Evolutionary conservation across 768 basidiomycete species (phyloP).

Genomic region (Coprinopsis marcescibilis): DNA sequence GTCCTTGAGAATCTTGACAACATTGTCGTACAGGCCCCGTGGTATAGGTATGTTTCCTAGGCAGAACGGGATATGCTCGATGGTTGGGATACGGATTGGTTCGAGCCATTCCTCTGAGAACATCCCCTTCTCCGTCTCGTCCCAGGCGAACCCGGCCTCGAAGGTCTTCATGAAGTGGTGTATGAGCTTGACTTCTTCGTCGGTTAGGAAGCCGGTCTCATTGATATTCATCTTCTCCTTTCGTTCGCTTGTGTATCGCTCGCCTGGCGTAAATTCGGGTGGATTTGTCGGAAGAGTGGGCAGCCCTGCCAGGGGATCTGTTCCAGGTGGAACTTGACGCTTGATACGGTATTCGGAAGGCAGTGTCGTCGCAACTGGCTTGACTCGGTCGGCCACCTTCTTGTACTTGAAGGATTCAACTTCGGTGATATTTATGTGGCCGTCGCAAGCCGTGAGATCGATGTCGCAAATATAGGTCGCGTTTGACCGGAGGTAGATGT

Average conservation of each 20-base stretch:
- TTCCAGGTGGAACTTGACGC: constrained; percentile 25
- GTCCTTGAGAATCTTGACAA: constrained; percentile 19
- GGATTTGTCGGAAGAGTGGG: constrained; percentile 22
- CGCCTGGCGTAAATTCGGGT: constrained; percentile 26
- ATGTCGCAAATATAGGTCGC: background rate
- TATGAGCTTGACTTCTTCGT: constrained; percentile 30
- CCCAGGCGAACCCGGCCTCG: constrained; percentile 29
- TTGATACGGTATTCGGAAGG: constrained; percentile 28
- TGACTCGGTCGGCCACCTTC: constrained; percentile 23
- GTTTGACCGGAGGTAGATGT: background rate
- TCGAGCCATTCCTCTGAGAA: constrained; percentile 21
- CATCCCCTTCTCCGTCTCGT: constrained; percentile 23
- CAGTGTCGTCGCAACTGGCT: constrained; percentile 28
- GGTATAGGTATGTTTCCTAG: constrained; percentile 27
- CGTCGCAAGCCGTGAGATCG: background rate
- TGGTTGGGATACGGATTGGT: constrained; percentile 19
- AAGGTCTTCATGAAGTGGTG: constrained; percentile 26
- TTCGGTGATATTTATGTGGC: background rate
- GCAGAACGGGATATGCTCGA: constrained; percentile 28
- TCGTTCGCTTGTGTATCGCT: constrained; percentile 20
- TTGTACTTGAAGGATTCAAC: constrained; percentile 22
- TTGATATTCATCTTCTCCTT: constrained; percentile 22
- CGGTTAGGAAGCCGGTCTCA: constrained; percentile 25
- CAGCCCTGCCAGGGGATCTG: constrained; percentile 22
- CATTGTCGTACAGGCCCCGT: constrained; percentile 20